Evolutionary conservation across 257 asterid genomes (phyloP).

Genomic region (Scutellaria minor): DNA sequence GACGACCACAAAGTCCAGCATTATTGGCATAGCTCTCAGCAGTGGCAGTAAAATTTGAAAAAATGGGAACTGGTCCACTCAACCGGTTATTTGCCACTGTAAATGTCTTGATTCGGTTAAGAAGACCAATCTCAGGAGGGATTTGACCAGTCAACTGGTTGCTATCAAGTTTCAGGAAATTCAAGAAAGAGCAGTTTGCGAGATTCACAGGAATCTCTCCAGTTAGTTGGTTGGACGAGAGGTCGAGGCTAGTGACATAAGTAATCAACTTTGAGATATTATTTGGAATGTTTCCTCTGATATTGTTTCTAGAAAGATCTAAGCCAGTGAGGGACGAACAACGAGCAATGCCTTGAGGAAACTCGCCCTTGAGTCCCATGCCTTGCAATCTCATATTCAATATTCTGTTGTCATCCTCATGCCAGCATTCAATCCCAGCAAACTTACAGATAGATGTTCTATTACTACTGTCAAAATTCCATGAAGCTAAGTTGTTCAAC

Average conservation of each 20-base stretch:
- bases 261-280: slow-evolving; percentile 49
- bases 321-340: slow-evolving; percentile 72
- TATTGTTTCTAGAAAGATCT: slow-evolving; percentile 70
- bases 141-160: slow-evolving; percentile 56
- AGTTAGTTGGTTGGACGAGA: slow-evolving; percentile 65
- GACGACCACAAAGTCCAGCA: slow-evolving; percentile 65
- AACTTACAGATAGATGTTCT: slow-evolving; percentile 66
- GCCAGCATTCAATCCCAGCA: slow-evolving; percentile 79
- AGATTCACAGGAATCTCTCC: slow-evolving; percentile 66
- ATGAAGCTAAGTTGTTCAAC: slow-evolving; percentile 45
- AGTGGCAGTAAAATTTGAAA: slow-evolving; percentile 29
- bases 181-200: slow-evolving; percentile 61
- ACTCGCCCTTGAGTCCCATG: slow-evolving; percentile 75
- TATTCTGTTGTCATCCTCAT: slow-evolving; percentile 62
- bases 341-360: slow-evolving; percentile 61
- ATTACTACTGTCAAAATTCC: slow-evolving; percentile 59
- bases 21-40: slow-evolving; percentile 53
- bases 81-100: slow-evolving; percentile 42
- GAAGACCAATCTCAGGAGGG: slow-evolving; percentile 47
- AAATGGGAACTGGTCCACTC: slow-evolving; percentile 46
- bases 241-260: slow-evolving; percentile 57
- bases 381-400: slow-evolving; percentile 54
- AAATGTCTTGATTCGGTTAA: slow-evolving; percentile 43
- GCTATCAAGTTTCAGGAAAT: slow-evolving; percentile 53
- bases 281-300: slow-evolving; percentile 58